Conservation (phyloP, 495 filamentous ascomycete species). For the Jackrogersella minutella region DNA sequence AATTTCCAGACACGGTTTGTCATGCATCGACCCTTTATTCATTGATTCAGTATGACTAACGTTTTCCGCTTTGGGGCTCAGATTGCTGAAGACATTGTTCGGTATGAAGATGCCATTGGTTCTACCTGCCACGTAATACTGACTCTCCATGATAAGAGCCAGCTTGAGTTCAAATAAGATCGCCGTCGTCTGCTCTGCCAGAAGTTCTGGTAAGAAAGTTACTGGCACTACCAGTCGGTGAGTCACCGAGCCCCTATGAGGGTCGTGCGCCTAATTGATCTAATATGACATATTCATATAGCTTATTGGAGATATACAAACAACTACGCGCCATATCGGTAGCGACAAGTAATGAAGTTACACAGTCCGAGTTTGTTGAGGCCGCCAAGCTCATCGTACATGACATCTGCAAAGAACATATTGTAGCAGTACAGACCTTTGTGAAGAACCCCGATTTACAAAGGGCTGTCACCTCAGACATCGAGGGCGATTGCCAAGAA, state of each 20-base stretch:
- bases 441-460: constrained; percentile 69
- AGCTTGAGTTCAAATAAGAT: constrained; percentile 72
- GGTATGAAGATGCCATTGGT: constrained; percentile 57
- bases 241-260: constrained; percentile 49
- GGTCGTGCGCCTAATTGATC: constrained; percentile 13
- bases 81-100: constrained; percentile 77
- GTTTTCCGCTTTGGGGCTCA: constrained; percentile 44
- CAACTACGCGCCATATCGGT: constrained; percentile 74
- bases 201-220: constrained; percentile 87
- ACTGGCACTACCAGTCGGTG: constrained; percentile 95
- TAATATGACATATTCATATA: constrained; percentile 37
- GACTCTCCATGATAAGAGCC: constrained; percentile 58
- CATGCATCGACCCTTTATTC: constrained; percentile 4
- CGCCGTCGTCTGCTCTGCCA: constrained; percentile 90
- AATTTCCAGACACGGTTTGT: constrained; percentile 52
- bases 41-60: constrained; percentile 23
- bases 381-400: constrained; percentile 75
- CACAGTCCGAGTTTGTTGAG: constrained; percentile 71
- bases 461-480: constrained; percentile 63
- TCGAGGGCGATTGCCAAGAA: constrained; percentile 75
- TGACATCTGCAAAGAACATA: constrained; percentile 77
- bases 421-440: constrained; percentile 68
- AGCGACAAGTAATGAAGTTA: constrained; percentile 66
- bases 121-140: constrained; percentile 12
- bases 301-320: constrained; percentile 64